A percentile compares a stretch with the other conserved stretches of the same genome.
Conservation (phyloP, 73 alveolate species). For the Paramecium tetraurelia region DNA sequence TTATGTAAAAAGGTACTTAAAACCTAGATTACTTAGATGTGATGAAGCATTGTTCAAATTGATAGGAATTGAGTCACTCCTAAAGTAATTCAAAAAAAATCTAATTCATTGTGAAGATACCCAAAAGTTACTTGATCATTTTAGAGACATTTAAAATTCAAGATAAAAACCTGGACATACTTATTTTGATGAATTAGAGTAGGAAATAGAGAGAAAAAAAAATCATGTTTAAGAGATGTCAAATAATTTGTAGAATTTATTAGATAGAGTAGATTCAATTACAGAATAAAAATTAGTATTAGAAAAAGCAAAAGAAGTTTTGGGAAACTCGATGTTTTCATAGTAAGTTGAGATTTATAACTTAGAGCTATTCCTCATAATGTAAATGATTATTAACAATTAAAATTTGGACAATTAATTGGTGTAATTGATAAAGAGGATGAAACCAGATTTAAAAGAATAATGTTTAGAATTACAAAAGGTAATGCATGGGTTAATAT, state of each 20-base stretch:
- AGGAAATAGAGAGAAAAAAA: constrained; percentile 49
- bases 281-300: constrained; percentile 53
- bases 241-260: constrained; percentile 48
- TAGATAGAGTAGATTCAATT: constrained; percentile 24
- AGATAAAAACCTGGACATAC: constrained; percentile 59
- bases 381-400: not conserved
- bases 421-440: constrained; percentile 91
- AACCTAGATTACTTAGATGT: constrained; percentile 51
- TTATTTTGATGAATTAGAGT: constrained; percentile 60
- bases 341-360: not conserved
- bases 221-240: not conserved
- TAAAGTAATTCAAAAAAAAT: constrained; percentile 62
- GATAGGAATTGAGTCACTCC: constrained; percentile 45
- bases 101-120: constrained; percentile 59
- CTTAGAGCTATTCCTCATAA: not conserved
- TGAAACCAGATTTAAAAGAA: constrained; percentile 79
- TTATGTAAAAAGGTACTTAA: constrained; percentile 27
- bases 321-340: constrained; percentile 11
- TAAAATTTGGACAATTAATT: constrained; percentile 56
- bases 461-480: constrained; percentile 92
- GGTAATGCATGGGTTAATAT: constrained; percentile 82
- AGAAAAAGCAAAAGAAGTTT: constrained; percentile 18
- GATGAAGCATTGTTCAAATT: constrained; percentile 75
- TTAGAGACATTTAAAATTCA: not conserved
- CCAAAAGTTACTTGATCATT: constrained; percentile 48